A percentile compares a stretch with the other conserved stretches of the same genome.
phyloP scores from a whole-genome alignment of 768 basidiomycete species.

The Tulasnella calospora region DNA sequence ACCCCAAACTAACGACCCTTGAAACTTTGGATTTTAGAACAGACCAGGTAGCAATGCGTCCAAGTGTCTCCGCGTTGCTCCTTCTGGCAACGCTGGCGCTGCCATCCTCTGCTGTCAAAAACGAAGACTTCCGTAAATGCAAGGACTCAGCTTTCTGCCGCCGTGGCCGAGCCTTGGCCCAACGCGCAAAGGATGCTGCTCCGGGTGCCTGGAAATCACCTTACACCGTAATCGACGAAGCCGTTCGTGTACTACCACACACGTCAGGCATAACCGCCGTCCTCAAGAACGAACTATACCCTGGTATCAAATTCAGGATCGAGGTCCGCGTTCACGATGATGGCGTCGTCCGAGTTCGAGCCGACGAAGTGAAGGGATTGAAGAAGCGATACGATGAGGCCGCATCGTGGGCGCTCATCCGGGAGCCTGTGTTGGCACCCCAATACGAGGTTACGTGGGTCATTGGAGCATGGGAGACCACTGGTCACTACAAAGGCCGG shows the following conservation, averaged over 20 bases:
- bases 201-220: conserved; percentile 70
- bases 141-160: conserved; percentile 93
- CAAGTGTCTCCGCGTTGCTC: conserved; percentile 12
- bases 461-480: conserved; percentile 55
- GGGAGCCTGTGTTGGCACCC: conserved; percentile 53
- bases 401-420: conserved; percentile 77
- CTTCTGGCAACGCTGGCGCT: conserved; percentile 26
- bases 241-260: conserved; percentile 47
- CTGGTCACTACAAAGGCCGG: conserved; percentile 48
- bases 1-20: not conserved
- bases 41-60: not conserved
- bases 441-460: conserved; percentile 26
- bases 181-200: conserved; percentile 56
- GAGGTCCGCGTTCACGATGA: conserved; percentile 80
- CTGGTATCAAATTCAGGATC: conserved; percentile 73
- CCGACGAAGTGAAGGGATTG: conserved; percentile 77
- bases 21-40: not conserved
- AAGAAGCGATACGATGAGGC: conserved; percentile 88
- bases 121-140: conserved; percentile 90
- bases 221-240: conserved; percentile 64
- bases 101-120: conserved; percentile 38
- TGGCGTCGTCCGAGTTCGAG: conserved; percentile 83
- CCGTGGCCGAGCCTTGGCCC: conserved; percentile 77
- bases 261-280: conserved; percentile 64
- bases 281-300: conserved; percentile 79